Conservation (phyloP, 2,329 filamentous ascomycete species). For the Aspergillus sp. region DNA sequence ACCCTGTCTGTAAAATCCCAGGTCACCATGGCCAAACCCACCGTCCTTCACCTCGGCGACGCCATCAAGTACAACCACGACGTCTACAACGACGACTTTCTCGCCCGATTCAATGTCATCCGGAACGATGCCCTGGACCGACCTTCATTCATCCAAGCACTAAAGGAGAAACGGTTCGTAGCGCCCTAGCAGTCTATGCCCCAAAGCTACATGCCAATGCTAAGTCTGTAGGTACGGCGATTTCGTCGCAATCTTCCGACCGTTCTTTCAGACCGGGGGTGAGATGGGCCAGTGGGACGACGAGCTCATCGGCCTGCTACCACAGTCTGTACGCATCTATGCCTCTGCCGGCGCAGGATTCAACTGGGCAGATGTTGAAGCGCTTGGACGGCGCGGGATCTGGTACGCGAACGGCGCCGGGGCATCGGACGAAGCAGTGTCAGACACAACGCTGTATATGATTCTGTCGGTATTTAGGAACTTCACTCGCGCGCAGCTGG, state of each 20-base stretch:
- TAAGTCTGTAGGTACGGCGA: constrained; percentile 28
- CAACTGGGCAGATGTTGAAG: constrained; percentile 64
- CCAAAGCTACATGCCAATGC: background rate
- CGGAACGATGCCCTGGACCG: constrained; percentile 27
- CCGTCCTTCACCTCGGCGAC: constrained; percentile 45
- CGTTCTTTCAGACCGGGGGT: constrained; percentile 63
- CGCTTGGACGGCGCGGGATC: constrained; percentile 40
- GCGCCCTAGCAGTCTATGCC: background rate
- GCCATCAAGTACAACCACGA: constrained; percentile 47
- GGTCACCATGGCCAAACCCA: constrained; percentile 24
- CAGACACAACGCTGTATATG: constrained; percentile 45
- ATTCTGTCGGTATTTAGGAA: constrained; percentile 52
- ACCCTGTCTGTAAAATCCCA: background rate
- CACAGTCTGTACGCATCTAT: constrained; percentile 59
- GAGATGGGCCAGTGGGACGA: constrained; percentile 67
- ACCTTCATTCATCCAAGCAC: constrained; percentile 37
- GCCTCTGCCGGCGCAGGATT: constrained; percentile 66
- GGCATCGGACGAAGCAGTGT: constrained; percentile 46
- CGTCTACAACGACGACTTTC: constrained; percentile 28
- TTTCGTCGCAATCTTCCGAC: constrained; percentile 51
- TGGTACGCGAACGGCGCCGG: constrained; percentile 48
- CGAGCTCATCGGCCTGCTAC: constrained; percentile 59
- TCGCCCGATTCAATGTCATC: background rate
- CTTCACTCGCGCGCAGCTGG: constrained; percentile 49
- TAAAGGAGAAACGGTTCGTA: constrained; percentile 30